These are phyloP conservation scores for Dothistroma septosporum DNA, from an alignment of 2,329 filamentous ascomycete species.

Conservation along the genomic window DNA sequence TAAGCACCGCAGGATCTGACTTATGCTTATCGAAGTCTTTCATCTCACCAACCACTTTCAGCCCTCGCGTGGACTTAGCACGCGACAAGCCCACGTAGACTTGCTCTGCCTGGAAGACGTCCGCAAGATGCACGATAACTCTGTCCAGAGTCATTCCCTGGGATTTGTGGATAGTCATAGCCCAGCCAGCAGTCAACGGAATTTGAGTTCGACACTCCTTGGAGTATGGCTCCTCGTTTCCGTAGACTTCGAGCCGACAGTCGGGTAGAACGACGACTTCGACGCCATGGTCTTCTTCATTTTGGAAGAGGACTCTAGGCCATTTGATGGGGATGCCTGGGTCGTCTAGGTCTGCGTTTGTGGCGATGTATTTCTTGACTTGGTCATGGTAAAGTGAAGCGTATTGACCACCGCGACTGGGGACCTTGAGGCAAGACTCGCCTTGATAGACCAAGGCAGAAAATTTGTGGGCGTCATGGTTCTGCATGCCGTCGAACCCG, in stretches of 20 bases:
- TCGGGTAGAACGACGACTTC: slow-evolving; percentile 47
- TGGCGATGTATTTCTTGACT: slow-evolving; percentile 39
- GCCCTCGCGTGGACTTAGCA: slow-evolving; percentile 47
- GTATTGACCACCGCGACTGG: slow-evolving; percentile 36
- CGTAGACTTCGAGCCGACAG: slow-evolving; percentile 48
- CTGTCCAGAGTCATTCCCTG: slow-evolving; percentile 60
- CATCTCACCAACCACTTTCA: slow-evolving; percentile 26
- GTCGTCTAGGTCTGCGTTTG: slow-evolving; percentile 25
- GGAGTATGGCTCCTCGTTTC: slow-evolving; percentile 45
- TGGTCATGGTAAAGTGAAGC: slow-evolving; percentile 37
- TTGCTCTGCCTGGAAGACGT: slow-evolving; percentile 56
- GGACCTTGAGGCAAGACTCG: neutral
- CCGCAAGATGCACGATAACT: slow-evolving; percentile 52
- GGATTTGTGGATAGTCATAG: slow-evolving; percentile 60
- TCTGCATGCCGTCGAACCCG: slow-evolving; percentile 29
- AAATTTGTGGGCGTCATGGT: neutral
- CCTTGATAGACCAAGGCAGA: neutral
- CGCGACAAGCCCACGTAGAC: slow-evolving; percentile 60
- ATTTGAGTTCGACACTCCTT: slow-evolving; percentile 56
- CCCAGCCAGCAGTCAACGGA: slow-evolving; percentile 58
- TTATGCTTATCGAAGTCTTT: slow-evolving; percentile 1
- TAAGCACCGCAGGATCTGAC: neutral
- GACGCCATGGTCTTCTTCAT: slow-evolving; percentile 38
- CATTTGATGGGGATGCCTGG: slow-evolving; percentile 13
- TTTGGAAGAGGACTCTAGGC: slow-evolving; percentile 53